These are phyloP conservation scores for Wickerhamiella sorbophila DNA, from an alignment of 805 yeast species.

Conservation along the genomic window DNA sequence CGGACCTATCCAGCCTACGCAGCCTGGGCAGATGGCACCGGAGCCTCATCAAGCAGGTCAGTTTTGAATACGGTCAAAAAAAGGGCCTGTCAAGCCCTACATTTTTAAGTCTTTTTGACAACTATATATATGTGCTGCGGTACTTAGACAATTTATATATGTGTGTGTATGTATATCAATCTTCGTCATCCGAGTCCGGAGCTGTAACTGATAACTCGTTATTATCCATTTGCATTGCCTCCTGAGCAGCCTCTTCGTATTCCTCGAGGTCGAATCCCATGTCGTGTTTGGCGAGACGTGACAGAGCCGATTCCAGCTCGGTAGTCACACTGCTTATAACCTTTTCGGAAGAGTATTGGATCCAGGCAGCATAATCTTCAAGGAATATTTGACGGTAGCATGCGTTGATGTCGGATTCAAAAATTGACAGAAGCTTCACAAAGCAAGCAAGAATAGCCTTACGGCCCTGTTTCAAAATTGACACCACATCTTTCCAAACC, in stretches of 20 bases:
- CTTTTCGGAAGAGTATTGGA: constrained; percentile 16
- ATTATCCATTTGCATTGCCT: background rate
- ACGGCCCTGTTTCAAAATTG: constrained; percentile 53
- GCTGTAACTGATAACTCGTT: background rate
- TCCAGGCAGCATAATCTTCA: constrained; percentile 19
- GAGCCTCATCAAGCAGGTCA: no score
- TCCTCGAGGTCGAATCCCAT: constrained; percentile 7
- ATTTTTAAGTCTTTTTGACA: no score
- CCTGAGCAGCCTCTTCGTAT: constrained; percentile 7
- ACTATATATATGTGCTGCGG: no score
- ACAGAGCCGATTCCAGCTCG: constrained; percentile 13
- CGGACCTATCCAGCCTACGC: no score
- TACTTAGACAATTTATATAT: no score
- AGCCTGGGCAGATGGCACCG: no score
- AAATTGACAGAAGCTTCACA: constrained; percentile 51
- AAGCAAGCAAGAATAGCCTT: constrained; percentile 46
- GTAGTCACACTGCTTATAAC: constrained; percentile 11
- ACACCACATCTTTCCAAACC: constrained; percentile 66
- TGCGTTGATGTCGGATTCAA: constrained; percentile 30
- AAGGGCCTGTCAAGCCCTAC: no score
- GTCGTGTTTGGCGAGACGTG: constrained; percentile 3
- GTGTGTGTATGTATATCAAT: background rate
- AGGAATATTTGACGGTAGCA: constrained; percentile 16
- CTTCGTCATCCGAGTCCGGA: background rate
- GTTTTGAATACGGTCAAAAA: no score